These are phyloP conservation scores for Avena eriantha DNA, from an alignment of 176 grass and related monocot species.

Conservation along the genomic window DNA sequence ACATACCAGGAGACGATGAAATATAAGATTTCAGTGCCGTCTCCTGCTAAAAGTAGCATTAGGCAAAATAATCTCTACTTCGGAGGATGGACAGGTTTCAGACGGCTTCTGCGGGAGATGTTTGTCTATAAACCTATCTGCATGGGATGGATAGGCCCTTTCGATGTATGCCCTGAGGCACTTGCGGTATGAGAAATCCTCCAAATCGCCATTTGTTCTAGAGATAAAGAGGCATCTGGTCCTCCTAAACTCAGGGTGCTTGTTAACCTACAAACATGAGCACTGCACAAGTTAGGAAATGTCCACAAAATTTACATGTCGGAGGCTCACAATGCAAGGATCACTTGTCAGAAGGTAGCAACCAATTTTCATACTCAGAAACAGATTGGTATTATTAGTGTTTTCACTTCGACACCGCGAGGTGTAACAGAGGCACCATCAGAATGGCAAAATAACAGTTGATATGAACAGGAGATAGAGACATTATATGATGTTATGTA, in stretches of 20 bases:
- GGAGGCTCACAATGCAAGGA: slow-evolving; percentile 8
- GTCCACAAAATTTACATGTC: not conserved
- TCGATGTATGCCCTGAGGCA: slow-evolving; percentile 67
- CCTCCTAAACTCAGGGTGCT: slow-evolving; percentile 56
- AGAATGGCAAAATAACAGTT: not conserved
- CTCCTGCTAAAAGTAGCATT: not conserved
- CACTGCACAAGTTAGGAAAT: slow-evolving; percentile 23
- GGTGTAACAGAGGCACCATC: not conserved
- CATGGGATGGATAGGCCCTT: slow-evolving; percentile 65
- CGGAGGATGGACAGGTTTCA: not conserved
- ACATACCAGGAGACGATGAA: not conserved
- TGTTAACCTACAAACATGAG: slow-evolving; percentile 61
- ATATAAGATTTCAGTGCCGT: not conserved
- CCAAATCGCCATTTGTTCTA: slow-evolving; percentile 65
- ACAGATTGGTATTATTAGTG: not conserved
- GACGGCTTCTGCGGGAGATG: slow-evolving; percentile 23
- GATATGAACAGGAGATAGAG: not conserved
- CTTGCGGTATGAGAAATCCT: slow-evolving; percentile 90
- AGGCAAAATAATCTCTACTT: not conserved
- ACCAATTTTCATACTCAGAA: not conserved
- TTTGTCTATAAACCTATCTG: slow-evolving; percentile 63
- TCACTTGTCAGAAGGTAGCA: slow-evolving; percentile 9
- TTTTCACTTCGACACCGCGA: not conserved
- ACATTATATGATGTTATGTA: not conserved
- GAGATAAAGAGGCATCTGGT: slow-evolving; percentile 82